Conservation (phyloP, 2,329 filamentous ascomycete genomes). For the Fusarium oxysporum region DNA sequence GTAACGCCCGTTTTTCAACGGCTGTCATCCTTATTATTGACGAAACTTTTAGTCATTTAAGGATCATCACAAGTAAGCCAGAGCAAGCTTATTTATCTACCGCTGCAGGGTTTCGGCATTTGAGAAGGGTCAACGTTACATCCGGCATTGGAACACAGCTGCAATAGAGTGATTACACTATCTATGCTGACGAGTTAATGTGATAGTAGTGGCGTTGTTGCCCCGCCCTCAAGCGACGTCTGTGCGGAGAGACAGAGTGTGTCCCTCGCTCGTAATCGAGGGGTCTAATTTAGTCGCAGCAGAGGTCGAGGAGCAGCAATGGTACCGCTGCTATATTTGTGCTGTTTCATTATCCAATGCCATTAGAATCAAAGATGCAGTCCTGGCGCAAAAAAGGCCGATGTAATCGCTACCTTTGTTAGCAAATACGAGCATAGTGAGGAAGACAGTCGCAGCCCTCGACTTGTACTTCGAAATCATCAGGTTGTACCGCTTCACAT, state of each 20-base stretch:
- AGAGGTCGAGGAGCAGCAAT: background rate
- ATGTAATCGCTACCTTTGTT: background rate
- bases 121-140: background rate
- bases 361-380: background rate
- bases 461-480: background rate
- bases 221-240: background rate
- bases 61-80: background rate
- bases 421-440: background rate
- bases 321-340: background rate
- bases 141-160: background rate
- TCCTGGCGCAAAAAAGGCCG: background rate
- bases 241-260: background rate
- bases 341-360: background rate
- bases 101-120: background rate
- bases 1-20: background rate
- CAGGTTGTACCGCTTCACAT: background rate
- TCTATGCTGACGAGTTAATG: background rate
- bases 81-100: background rate
- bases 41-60: background rate
- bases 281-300: background rate
- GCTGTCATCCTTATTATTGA: background rate
- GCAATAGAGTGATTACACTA: background rate
- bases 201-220: background rate
- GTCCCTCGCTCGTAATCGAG: background rate
- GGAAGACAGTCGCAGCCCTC: background rate